Conservation (phyloP, 805 yeast species). For the Saccharomyces jurei region DNA sequence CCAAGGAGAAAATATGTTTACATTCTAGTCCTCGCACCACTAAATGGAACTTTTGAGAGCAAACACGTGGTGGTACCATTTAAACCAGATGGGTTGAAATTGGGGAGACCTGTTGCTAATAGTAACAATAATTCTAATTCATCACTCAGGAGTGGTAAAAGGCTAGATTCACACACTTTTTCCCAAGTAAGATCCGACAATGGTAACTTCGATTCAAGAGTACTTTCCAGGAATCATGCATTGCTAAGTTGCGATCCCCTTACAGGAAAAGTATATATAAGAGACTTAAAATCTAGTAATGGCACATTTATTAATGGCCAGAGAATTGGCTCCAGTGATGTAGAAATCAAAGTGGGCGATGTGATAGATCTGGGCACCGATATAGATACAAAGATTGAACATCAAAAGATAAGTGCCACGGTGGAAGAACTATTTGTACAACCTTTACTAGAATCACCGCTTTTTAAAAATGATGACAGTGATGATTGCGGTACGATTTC, state of each 20-base stretch:
- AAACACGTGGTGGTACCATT: constrained; percentile 70
- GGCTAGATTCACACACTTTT: constrained; percentile 25
- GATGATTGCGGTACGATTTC: neutral
- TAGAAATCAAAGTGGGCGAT: constrained; percentile 62
- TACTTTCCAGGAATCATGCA: constrained; percentile 87
- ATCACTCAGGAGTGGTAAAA: neutral
- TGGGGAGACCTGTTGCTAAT: constrained; percentile 71
- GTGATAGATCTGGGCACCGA: constrained; percentile 80
- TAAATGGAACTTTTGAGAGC: constrained; percentile 69
- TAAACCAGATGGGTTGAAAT: constrained; percentile 66
- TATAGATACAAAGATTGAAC: constrained; percentile 50
- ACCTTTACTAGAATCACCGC: constrained; percentile 21
- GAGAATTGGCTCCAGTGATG: constrained; percentile 46
- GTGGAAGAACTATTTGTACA: constrained; percentile 60
- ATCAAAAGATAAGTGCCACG: constrained; percentile 72
- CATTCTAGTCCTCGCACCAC: constrained; percentile 56
- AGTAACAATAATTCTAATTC: constrained; percentile 1
- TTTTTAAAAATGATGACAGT: neutral
- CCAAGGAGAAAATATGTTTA: constrained; percentile 31
- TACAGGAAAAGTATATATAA: constrained; percentile 55
- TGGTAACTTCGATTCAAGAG: constrained; percentile 87
- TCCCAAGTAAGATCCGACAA: constrained; percentile 49
- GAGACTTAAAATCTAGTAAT: constrained; percentile 80
- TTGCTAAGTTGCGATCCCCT: constrained; percentile 62
- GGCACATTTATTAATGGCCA: constrained; percentile 81